These are phyloP conservation scores for Penicillium verrucosum DNA, from an alignment of 2,329 filamentous ascomycete species.

Conservation along the genomic window DNA sequence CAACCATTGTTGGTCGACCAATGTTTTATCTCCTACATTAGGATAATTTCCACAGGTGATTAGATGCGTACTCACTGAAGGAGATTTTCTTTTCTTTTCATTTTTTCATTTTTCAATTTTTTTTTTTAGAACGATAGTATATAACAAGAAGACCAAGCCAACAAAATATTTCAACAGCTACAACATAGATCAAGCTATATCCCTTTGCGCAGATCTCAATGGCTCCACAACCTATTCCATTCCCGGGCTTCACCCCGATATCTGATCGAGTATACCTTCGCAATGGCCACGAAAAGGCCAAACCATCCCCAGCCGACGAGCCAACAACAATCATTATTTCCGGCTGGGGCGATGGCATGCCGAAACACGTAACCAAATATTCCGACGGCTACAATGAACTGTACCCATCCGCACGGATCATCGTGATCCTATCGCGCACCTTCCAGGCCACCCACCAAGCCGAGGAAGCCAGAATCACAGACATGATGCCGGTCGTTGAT, in stretches of 20 bases:
- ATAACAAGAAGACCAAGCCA: neutral
- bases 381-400: constrained; percentile 51
- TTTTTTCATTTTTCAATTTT: no score
- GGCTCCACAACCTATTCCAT: constrained; percentile 21
- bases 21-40: neutral
- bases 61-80: neutral
- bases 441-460: constrained; percentile 47
- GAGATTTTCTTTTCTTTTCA: neutral
- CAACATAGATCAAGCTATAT: neutral
- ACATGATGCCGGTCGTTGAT: constrained; percentile 46
- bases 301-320: constrained; percentile 29
- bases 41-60: neutral
- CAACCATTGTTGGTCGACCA: constrained; percentile 4
- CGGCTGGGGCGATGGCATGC: constrained; percentile 57
- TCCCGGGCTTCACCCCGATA: constrained; percentile 49
- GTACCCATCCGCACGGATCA: constrained; percentile 51
- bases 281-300: constrained; percentile 18
- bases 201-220: constrained; percentile 1
- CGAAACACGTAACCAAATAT: constrained; percentile 57
- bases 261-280: constrained; percentile 50
- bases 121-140: neutral
- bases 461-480: constrained; percentile 44
- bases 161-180: neutral
- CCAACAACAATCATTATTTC: constrained; percentile 46
- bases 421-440: constrained; percentile 53